Evolutionary conservation across 345 rosid species (phyloP).

Genomic region (Punica granatum): DNA sequence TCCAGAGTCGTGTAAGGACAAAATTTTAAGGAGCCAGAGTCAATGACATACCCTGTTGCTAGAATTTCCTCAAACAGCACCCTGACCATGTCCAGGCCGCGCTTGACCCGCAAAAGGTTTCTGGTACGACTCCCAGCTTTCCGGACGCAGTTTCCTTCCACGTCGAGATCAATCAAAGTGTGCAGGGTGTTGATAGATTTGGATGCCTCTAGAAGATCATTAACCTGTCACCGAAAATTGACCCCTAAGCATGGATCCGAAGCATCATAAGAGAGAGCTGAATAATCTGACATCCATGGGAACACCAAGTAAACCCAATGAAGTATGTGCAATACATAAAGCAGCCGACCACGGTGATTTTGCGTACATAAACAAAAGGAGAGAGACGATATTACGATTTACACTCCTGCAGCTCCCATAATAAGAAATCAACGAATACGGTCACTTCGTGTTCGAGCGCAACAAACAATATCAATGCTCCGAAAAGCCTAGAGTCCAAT

Average conservation of each 20-base stretch:
- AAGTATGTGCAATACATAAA: neutral
- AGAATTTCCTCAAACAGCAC: conserved; percentile 75
- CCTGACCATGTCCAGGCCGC: conserved; percentile 92
- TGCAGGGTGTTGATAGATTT: conserved; percentile 48
- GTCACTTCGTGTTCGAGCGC: too few relatives aligned
- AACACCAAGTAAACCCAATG: too few relatives aligned
- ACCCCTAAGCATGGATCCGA: too few relatives aligned
- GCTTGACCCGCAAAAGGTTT: conserved; percentile 87
- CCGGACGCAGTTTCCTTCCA: conserved; percentile 40
- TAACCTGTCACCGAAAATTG: conserved; percentile 35
- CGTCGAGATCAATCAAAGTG: conserved; percentile 53
- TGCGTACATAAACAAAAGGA: neutral
- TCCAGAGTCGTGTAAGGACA: neutral
- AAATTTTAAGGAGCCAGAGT: neutral
- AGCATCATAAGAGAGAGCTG: neutral
- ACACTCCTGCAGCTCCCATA: neutral
- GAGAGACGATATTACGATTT: neutral
- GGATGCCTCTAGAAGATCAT: conserved; percentile 67
- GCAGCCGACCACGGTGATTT: neutral
- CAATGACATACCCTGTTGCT: conserved; percentile 46
- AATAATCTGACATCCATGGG: neutral
- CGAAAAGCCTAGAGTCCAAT: neutral
- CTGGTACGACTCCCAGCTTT: conserved; percentile 85
- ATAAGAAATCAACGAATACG: neutral
- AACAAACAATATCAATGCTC: too few relatives aligned